Conservation (phyloP, 2,329 filamentous ascomycete species). For the Talaromyces sp. region DNA sequence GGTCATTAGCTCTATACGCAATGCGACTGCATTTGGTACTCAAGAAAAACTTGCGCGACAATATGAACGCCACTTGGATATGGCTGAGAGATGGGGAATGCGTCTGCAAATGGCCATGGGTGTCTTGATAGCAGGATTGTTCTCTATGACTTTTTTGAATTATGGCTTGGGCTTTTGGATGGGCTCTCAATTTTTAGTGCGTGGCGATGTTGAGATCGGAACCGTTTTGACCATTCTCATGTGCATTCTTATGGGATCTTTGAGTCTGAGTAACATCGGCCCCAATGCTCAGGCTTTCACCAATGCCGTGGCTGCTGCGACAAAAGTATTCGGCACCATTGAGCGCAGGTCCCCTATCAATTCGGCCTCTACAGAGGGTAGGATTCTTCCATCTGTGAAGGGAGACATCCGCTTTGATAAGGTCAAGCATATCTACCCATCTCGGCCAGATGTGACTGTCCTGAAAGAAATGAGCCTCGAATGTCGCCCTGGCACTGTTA, state of each 20-base stretch:
- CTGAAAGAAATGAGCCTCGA: constrained; percentile 80
- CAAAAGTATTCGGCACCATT: constrained; percentile 93
- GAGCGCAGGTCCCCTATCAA: constrained; percentile 85
- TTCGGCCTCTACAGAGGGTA: constrained; percentile 70
- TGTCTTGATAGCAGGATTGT: constrained; percentile 80
- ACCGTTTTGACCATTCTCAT: constrained; percentile 83
- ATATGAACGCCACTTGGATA: constrained; percentile 74
- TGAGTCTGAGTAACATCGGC: constrained; percentile 83
- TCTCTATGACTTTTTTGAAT: constrained; percentile 81
- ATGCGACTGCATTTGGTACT: constrained; percentile 88
- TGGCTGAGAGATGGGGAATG: constrained; percentile 75
- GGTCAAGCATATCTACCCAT: constrained; percentile 93
- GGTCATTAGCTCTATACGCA: constrained; percentile 89
- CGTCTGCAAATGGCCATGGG: constrained; percentile 73
- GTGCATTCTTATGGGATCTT: constrained; percentile 89
- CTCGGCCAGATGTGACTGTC: constrained; percentile 83
- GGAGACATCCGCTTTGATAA: constrained; percentile 80
- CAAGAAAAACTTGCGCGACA: constrained; percentile 87
- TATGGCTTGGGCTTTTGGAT: constrained; percentile 90
- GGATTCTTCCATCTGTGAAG: constrained; percentile 70
- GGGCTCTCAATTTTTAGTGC: constrained; percentile 73
- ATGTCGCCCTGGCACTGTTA: constrained; percentile 87
- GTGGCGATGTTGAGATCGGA: constrained; percentile 66
- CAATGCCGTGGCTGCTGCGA: constrained; percentile 77
- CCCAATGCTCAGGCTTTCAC: constrained; percentile 87